These are phyloP conservation scores for Saccharomyces pastorianus DNA, from an alignment of 1,139 yeast genomes.

Conservation along the genomic window DNA sequence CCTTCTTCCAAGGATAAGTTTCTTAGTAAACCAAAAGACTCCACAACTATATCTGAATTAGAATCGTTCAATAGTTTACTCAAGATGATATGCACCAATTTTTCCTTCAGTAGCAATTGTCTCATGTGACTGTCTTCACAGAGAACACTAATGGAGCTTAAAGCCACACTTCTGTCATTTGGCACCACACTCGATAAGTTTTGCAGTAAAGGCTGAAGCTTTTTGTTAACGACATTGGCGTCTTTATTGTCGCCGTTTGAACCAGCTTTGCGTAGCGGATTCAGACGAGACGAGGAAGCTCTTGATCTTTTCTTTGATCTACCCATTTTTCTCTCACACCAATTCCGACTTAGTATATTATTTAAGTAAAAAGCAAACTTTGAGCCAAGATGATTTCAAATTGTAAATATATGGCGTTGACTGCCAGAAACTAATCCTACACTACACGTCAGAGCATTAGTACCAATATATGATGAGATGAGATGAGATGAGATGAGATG, in stretches of 20 bases:
- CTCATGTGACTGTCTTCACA: constrained; percentile 64
- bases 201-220: constrained; percentile 59
- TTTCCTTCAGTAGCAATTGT: constrained; percentile 57
- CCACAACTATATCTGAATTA: constrained; percentile 69
- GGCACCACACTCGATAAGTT: constrained; percentile 56
- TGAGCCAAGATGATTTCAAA: background rate
- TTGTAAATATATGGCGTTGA: background rate
- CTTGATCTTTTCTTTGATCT: constrained; percentile 66
- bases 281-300: constrained; percentile 46
- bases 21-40: constrained; percentile 71
- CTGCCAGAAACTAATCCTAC: too few relatives aligned
- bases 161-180: constrained; percentile 71
- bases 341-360: too few relatives aligned
- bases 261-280: constrained; percentile 35
- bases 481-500: constrained; percentile 13
- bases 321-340: constrained; percentile 42
- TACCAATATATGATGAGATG: background rate
- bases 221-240: constrained; percentile 44
- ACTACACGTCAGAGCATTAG: too few relatives aligned
- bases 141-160: constrained; percentile 63
- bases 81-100: constrained; percentile 53
- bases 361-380: too few relatives aligned
- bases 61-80: constrained; percentile 59
- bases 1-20: constrained; percentile 82
- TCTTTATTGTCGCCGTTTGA: constrained; percentile 36